Evolutionary conservation across 2,329 filamentous ascomycete species (phyloP).

Genomic region (Annulohypoxylon truncatum): DNA sequence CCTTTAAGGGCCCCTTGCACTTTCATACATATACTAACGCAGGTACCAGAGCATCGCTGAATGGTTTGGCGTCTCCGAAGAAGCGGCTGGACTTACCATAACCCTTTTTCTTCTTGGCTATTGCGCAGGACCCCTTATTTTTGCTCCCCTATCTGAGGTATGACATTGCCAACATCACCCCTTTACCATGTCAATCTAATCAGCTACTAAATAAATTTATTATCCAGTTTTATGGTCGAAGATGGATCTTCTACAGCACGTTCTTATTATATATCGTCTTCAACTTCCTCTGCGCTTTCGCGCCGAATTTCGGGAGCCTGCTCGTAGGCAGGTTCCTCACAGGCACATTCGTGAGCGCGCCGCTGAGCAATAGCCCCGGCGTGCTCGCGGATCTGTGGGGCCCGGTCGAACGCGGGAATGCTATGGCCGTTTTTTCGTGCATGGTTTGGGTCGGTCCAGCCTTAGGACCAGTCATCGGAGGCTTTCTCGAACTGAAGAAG

Average conservation of each 20-base stretch:
- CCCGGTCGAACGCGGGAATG: slow-evolving; percentile 62
- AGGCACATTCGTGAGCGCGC: slow-evolving; percentile 61
- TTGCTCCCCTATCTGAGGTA: slow-evolving; percentile 66
- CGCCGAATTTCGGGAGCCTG: slow-evolving; percentile 63
- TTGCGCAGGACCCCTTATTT: slow-evolving; percentile 67
- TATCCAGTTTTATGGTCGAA: slow-evolving; percentile 61
- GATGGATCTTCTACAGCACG: slow-evolving; percentile 64
- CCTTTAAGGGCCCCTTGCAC: not conserved
- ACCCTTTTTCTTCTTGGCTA: slow-evolving; percentile 68
- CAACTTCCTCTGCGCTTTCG: slow-evolving; percentile 65
- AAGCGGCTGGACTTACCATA: slow-evolving; percentile 62
- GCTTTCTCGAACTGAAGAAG: slow-evolving; percentile 67
- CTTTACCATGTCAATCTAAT: not conserved
- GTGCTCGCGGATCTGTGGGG: slow-evolving; percentile 66
- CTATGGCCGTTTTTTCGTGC: slow-evolving; percentile 64
- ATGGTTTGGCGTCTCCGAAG: slow-evolving; percentile 60
- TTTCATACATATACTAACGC: slow-evolving; percentile 45
- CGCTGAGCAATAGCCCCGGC: slow-evolving; percentile 57
- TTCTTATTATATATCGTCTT: slow-evolving; percentile 63
- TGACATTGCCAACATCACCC: not conserved
- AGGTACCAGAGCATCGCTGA: slow-evolving; percentile 53
- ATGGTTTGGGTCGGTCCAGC: slow-evolving; percentile 64
- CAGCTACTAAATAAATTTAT: not conserved
- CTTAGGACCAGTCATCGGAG: slow-evolving; percentile 63
- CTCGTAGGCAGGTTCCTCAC: slow-evolving; percentile 67